phyloP scores from a whole-genome alignment of 1,284 basidiomycete species.

The Heterobasidion parviporum region DNA sequence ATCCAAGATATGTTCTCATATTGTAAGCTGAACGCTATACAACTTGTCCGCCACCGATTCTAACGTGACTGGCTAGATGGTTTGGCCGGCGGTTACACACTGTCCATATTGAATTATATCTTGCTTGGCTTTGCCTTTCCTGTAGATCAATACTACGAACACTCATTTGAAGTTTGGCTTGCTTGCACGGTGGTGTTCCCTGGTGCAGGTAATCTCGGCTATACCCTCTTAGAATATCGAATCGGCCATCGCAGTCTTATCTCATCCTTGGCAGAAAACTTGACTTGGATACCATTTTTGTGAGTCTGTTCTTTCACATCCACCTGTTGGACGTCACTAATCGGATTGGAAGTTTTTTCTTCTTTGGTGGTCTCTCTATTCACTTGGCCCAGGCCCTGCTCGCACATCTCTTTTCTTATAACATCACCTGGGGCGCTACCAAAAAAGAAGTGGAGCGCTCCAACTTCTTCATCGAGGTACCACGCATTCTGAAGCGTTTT shows the following conservation, averaged over 20 bases:
- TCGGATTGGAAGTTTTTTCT: conserved; percentile 56
- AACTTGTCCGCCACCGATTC: background rate
- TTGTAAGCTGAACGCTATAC: conserved; percentile 29
- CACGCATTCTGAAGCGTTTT: conserved; percentile 71
- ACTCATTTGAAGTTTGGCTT: conserved; percentile 70
- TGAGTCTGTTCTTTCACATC: conserved; percentile 27
- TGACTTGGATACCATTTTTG: conserved; percentile 78
- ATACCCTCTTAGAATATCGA: conserved; percentile 69
- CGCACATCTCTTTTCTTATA: conserved; percentile 77
- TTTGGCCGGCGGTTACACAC: conserved; percentile 56
- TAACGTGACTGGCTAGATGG: conserved; percentile 41
- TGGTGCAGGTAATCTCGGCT: conserved; percentile 63
- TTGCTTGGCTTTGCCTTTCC: conserved; percentile 60
- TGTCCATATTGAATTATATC: conserved; percentile 67
- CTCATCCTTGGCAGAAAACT: conserved; percentile 51
- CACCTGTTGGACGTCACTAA: conserved; percentile 5
- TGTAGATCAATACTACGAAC: conserved; percentile 63
- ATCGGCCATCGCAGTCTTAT: conserved; percentile 53
- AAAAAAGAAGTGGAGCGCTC: conserved; percentile 76
- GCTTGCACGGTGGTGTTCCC: conserved; percentile 74
- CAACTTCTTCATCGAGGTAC: conserved; percentile 86
- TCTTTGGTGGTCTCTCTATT: conserved; percentile 74
- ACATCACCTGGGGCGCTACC: conserved; percentile 77
- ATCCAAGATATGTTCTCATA: conserved; percentile 77
- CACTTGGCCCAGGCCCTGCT: conserved; percentile 68